phyloP scores from a whole-genome alignment of 2,329 filamentous ascomycete genomes.

The Colletotrichum graminicola region DNA sequence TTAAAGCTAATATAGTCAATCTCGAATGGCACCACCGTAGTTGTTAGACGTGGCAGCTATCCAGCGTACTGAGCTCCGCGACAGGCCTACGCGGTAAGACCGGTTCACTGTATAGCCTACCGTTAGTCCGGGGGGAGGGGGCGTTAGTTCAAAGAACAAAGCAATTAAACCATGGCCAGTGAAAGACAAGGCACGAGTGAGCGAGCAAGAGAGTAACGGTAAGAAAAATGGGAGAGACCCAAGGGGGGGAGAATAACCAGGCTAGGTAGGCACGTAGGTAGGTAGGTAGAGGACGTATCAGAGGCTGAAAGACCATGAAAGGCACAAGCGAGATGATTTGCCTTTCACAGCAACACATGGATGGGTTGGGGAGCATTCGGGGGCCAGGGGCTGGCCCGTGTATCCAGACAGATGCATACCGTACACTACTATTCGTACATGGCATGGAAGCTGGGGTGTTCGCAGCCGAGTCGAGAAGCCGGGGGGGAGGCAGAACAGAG shows the following conservation, averaged over 20 bases:
- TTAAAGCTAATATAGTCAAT: too few species aligned
- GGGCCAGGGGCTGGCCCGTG: constrained; percentile 45
- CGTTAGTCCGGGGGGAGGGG: neutral
- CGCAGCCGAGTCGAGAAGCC: constrained; percentile 6
- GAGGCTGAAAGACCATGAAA: constrained; percentile 61
- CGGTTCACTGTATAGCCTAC: too few species aligned
- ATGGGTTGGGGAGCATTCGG: constrained; percentile 45
- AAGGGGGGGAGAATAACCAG: neutral
- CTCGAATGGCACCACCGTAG: too few species aligned
- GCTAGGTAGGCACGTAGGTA: constrained; percentile 23
- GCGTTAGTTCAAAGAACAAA: constrained; percentile 7
- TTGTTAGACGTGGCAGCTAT: too few species aligned
- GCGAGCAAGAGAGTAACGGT: neutral
- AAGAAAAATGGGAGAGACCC: constrained; percentile 8
- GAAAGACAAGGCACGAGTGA: constrained; percentile 20
- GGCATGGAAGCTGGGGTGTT: constrained; percentile 28
- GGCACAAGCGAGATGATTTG: constrained; percentile 66
- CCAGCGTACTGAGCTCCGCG: too few species aligned
- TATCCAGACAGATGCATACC: constrained; percentile 42
- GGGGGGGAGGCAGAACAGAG: neutral
- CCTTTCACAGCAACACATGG: constrained; percentile 57
- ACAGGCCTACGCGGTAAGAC: too few species aligned
- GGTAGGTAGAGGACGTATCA: constrained; percentile 51
- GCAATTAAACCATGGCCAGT: constrained; percentile 23
- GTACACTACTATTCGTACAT: neutral